Evolutionary conservation across 257 asterid species (phyloP).

Genomic region (Salvia hispanica): DNA sequence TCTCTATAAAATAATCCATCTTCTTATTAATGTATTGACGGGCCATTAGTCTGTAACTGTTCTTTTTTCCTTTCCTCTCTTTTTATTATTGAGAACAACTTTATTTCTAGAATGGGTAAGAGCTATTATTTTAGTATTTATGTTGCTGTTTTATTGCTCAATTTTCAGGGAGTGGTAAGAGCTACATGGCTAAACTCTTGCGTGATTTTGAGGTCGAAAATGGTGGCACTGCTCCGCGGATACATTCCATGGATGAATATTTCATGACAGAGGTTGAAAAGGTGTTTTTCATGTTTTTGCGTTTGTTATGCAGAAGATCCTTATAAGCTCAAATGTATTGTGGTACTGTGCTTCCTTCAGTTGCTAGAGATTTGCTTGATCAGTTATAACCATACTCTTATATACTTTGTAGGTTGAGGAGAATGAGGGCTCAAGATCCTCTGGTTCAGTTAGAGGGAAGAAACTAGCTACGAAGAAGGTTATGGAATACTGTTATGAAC

Average conservation of each 20-base stretch:
- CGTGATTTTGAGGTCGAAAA: slow-evolving; percentile 96
- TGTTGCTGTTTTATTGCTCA: slow-evolving; percentile 4
- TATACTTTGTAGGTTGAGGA: slow-evolving; percentile 62
- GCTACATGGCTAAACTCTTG: slow-evolving; percentile 85
- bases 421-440: slow-evolving; percentile 58
- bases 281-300: slow-evolving; percentile 43
- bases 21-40: slow-evolving; percentile 1
- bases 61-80: not conserved
- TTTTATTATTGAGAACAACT: not conserved
- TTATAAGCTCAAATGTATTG: slow-evolving; percentile 13
- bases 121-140: slow-evolving; percentile 1
- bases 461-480: slow-evolving; percentile 61
- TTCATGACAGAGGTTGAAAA: slow-evolving; percentile 98
- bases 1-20: not conserved
- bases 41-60: slow-evolving; percentile 11
- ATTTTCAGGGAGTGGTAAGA: slow-evolving; percentile 94
- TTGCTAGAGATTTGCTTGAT: slow-evolving; percentile 24
- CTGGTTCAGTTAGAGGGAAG: slow-evolving; percentile 69
- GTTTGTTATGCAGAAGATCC: slow-evolving; percentile 18
- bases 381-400: slow-evolving; percentile 23
- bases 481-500: slow-evolving; percentile 93
- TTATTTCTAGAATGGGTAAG: too few species aligned
- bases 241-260: slow-evolving; percentile 96
- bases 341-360: slow-evolving; percentile 10
- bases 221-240: slow-evolving; percentile 89